phyloP scores from a whole-genome alignment of 1,139 yeast species.

The Kodamaea fungicola region DNA sequence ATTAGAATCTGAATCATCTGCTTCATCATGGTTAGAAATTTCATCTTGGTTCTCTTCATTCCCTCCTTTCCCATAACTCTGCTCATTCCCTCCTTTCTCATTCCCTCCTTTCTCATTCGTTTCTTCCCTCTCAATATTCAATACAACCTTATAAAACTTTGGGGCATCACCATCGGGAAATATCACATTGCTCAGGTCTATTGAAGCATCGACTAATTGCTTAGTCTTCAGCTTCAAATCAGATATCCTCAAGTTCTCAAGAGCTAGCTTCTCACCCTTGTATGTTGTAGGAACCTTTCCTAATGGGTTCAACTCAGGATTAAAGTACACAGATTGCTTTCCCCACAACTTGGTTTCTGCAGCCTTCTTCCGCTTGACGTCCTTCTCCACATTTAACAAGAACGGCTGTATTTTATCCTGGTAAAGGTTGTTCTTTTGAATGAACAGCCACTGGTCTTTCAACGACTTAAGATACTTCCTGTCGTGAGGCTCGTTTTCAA shows the following conservation, averaged over 20 bases:
- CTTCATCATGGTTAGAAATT: constrained; percentile 1
- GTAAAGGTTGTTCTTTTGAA: constrained; percentile 33
- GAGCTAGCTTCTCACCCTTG: not conserved
- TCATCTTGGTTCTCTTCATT: constrained; percentile 4
- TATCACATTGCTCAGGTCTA: constrained; percentile 23
- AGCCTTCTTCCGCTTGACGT: constrained; percentile 13
- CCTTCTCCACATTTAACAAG: constrained; percentile 14
- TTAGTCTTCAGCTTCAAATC: not conserved
- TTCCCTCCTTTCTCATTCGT: not conserved
- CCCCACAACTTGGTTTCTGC: constrained; percentile 35
- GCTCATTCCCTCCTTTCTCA: constrained; percentile 4
- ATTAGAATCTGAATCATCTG: not conserved
- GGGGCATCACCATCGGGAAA: constrained; percentile 42
- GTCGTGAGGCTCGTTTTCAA: constrained; percentile 15
- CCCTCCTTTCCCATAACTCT: constrained; percentile 2
- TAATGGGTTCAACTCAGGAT: constrained; percentile 45
- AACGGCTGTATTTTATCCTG: constrained; percentile 25
- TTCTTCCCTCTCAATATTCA: constrained; percentile 21
- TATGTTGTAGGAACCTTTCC: constrained; percentile 36
- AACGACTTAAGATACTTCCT: constrained; percentile 21
- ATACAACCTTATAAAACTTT: constrained; percentile 36
- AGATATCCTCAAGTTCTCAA: no score
- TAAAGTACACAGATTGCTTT: constrained; percentile 36
- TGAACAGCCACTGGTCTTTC: constrained; percentile 41
- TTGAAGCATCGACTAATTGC: constrained; percentile 7